Evolutionary conservation across 2,329 filamentous ascomycete genomes (phyloP), one percentile per base, ranked within the genome.

Genomic region (Cyclaneusma minus): DNA sequence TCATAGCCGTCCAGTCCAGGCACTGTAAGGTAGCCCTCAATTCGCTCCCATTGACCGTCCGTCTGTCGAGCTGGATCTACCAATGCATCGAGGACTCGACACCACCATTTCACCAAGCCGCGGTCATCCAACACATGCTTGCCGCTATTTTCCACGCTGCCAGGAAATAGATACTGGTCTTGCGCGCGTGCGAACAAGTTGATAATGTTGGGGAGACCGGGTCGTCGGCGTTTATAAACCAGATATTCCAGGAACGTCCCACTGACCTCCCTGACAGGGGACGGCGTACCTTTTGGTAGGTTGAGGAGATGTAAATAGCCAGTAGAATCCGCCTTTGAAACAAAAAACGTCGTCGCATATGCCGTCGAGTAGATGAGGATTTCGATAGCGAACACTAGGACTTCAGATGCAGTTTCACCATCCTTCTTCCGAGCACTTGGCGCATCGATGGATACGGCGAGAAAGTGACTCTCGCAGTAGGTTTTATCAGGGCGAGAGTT

Each of bases 281-380:
- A 89, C 0, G 68, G 59, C 0, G 63, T 58, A n/a, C 66, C 61
- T 38, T 57, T 65, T 10, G 73, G 66, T 0, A 80, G 56, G 11
- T 66, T 55, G 18, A 85, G 56, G 2, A 77, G 59, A 37, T 73
- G 60, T 7, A 94, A 56, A 46, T 83, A 91, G 13, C 91, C 89
- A 0, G 87, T 94, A 7, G 89, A 94, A 54, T 98, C 89, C 25
- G 89, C 89, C 52, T 98, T 98, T 35, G 85, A 87, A 13, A 98
- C 77, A 48, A 98, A 98, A 28, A 95, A 65, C 4, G 81, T 94
- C 2, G 79, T 92, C 13, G 83, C 67, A 40, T 68, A 66, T 23
- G 68, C 66, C 0, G 85, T 93, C 1, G 73, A 79, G 52, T 91
- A 98, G 33, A 98, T 67, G 40, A 89, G 64, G 27, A 94, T 62